A percentile compares a stretch with the other conserved stretches of the same genome.
Evolutionary conservation across 1,284 basidiomycete genomes (phyloP).

Genomic region (Bjerkandera adusta): DNA sequence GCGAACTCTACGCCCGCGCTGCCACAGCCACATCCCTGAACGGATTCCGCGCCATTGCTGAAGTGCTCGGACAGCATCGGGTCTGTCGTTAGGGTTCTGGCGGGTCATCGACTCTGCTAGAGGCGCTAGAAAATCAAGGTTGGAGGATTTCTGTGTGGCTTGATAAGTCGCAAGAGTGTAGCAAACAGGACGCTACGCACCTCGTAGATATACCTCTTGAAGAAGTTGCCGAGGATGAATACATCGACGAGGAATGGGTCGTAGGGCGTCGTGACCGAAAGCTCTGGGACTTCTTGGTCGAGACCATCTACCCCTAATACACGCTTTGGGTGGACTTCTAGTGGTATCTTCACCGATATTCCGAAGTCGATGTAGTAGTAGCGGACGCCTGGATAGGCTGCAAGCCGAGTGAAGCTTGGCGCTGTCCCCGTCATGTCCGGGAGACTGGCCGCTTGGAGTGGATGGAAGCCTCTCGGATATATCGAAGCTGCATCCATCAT

Average conservation of each 20-base stretch:
- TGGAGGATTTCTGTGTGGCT: background rate
- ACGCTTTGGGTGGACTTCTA: background rate
- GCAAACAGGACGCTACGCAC: background rate
- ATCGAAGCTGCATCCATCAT: conserved; percentile 10
- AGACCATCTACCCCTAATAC: conserved; percentile 18
- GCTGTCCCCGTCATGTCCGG: background rate
- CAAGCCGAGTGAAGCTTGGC: background rate
- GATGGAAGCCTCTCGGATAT: conserved; percentile 10
- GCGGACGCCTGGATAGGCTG: background rate
- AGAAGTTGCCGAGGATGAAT: background rate
- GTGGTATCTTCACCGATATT: background rate
- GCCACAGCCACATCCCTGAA: background rate
- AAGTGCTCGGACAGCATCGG: background rate
- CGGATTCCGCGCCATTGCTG: background rate
- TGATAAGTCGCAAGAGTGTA: background rate
- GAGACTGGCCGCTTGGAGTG: background rate
- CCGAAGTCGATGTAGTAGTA: conserved; percentile 1
- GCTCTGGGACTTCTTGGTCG: conserved; percentile 26
- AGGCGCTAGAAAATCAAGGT: background rate
- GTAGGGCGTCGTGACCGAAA: conserved; percentile 13
- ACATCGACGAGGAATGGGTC: conserved; percentile 1
- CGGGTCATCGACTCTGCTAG: background rate
- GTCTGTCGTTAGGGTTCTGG: background rate
- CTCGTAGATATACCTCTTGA: background rate
- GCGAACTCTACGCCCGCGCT: background rate